Evolutionary conservation across 305 asterid species (phyloP), one percentile per base, ranked within the genome.

Genomic region (Solanum hybrid): DNA sequence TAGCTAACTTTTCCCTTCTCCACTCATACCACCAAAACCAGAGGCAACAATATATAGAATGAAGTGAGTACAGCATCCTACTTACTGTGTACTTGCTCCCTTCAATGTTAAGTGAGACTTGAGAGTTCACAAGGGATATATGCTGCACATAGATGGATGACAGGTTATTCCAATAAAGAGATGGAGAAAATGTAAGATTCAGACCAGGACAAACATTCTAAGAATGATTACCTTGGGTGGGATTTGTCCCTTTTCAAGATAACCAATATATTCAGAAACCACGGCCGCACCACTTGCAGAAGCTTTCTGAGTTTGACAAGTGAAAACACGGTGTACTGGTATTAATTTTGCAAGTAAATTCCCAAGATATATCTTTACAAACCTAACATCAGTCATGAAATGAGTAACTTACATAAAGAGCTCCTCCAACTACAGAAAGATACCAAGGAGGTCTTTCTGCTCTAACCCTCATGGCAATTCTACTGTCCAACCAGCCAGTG

Each of bases 361-460:
- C 26, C 78, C 73, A n/a, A 86, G 36, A 89, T 29, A 77, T 72
- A 37, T 17, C 64, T 27, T 56, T 82, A 75, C 78, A 82, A 89
- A 89, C 87, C 77, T 87, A 89, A 35, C 79, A 81, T 77, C 34
- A 40, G 78, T 66, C 15, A 32, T 24, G 27, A 86, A 29, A 84
- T 17, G 26, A 37, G 88, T 90, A 60, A 92, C 99, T 93, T 91
- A 97, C 99, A 92, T 96, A 95, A 92, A 97, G 99, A 89, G 99
- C 98, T 85, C 99, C 99, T 88, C 98, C 99, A 78, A 95, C 99
- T 66, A 97, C 99, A 4, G 99, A 97, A 88, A 96, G 97, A 94
- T 97, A 95, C 99, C 99, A 97, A 89, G 98, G 98, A 89, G 99
- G 99, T 90, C 99, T 92, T 94, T 97, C 99, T 73, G 99, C 99